These are phyloP conservation scores for Melastoma malabathricum DNA, from an alignment of 345 rosid species.

Conservation along the genomic window DNA sequence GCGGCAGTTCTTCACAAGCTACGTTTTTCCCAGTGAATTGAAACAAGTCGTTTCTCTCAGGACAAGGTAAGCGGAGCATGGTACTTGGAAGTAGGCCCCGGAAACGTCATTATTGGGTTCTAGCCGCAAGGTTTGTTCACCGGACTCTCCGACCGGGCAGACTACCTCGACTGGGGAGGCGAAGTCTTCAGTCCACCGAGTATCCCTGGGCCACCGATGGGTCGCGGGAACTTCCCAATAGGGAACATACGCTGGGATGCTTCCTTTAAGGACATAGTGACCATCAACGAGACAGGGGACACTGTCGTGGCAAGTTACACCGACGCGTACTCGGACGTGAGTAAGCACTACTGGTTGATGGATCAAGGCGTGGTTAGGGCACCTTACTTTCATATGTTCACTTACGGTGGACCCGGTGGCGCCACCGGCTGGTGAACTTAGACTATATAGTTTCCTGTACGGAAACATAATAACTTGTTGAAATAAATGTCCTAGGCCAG, in stretches of 20 bases:
- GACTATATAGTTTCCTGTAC: no score
- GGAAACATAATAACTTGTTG: no score
- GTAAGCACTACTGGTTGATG: neutral
- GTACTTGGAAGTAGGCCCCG: neutral
- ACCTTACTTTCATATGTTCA: neutral
- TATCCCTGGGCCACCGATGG: slow-evolving; percentile 8
- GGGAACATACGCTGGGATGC: neutral
- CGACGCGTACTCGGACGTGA: neutral
- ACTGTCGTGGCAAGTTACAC: neutral
- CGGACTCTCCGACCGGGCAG: neutral
- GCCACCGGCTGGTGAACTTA: neutral
- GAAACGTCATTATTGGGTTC: neutral
- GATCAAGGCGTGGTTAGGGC: neutral
- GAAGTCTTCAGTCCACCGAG: slow-evolving; percentile 6
- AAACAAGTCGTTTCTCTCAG: neutral
- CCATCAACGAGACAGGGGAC: neutral
- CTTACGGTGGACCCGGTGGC: neutral
- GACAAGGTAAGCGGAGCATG: slow-evolving; percentile 6
- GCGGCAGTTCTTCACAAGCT: neutral
- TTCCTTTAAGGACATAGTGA: neutral
- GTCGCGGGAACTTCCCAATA: neutral
- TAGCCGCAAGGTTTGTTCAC: slow-evolving; percentile 10
- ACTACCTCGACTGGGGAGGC: slow-evolving; percentile 12
- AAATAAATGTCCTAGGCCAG: no score
- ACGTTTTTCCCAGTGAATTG: no score